Evolutionary conservation across 2,329 filamentous ascomycete genomes (phyloP).

Genomic region (Penicillium sp.): DNA sequence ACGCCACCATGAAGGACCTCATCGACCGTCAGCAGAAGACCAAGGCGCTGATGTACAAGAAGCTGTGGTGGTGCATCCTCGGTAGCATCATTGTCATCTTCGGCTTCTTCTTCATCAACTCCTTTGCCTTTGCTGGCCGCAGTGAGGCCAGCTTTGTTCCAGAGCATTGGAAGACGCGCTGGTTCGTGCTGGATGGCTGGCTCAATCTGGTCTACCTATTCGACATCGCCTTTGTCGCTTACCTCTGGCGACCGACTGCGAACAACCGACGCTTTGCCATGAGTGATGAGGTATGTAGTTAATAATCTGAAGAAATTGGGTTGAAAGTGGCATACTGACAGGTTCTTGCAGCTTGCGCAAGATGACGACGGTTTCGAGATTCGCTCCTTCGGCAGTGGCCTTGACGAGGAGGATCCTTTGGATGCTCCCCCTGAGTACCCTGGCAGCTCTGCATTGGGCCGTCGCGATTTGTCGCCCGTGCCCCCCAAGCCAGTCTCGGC

Average conservation of each 20-base stretch:
- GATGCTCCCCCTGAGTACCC: slow-evolving; percentile 44
- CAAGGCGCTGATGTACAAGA: slow-evolving; percentile 96
- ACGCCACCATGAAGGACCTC: slow-evolving; percentile 94
- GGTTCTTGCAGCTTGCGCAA: slow-evolving; percentile 73
- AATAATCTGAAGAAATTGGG: not conserved
- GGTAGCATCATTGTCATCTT: slow-evolving; percentile 94
- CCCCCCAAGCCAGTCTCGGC: slow-evolving; percentile 60
- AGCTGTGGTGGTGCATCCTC: slow-evolving; percentile 97
- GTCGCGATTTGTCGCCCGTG: slow-evolving; percentile 47
- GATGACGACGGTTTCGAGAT: slow-evolving; percentile 99
- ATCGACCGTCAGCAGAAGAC: slow-evolving; percentile 89
- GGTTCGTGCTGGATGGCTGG: slow-evolving; percentile 98
- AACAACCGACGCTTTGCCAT: slow-evolving; percentile 98
- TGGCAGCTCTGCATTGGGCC: slow-evolving; percentile 40
- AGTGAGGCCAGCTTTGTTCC: slow-evolving; percentile 89
- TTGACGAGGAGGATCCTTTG: slow-evolving; percentile 66
- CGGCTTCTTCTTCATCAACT: slow-evolving; percentile 98
- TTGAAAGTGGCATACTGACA: slow-evolving; percentile 37
- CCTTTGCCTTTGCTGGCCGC: slow-evolving; percentile 87
- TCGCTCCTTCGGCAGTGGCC: slow-evolving; percentile 80
- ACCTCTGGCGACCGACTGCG: slow-evolving; percentile 93
- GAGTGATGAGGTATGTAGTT: slow-evolving; percentile 79
- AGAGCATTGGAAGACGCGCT: slow-evolving; percentile 94
- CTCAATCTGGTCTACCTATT: slow-evolving; percentile 94
- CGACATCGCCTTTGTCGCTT: slow-evolving; percentile 90